Conservation (phyloP, 2,329 filamentous ascomycete genomes). For the Penicillium sp. region DNA sequence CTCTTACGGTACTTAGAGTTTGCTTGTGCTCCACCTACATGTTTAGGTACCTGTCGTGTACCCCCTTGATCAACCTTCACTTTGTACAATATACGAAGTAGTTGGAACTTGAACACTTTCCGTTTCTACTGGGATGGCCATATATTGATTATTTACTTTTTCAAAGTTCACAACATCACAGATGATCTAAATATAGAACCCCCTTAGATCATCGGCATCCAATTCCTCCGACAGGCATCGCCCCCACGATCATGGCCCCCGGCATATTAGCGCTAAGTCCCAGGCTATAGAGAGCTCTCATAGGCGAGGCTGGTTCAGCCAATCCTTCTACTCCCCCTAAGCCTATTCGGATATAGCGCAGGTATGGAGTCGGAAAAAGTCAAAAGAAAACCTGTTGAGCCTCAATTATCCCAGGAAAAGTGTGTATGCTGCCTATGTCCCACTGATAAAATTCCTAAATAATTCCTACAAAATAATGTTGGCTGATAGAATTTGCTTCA, state of each 20-base stretch:
- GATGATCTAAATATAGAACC: conserved; percentile 17
- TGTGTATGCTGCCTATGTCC: background rate
- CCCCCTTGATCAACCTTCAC: background rate
- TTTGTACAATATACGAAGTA: background rate
- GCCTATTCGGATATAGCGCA: background rate
- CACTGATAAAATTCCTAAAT: background rate
- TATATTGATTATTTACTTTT: background rate
- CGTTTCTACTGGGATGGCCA: background rate
- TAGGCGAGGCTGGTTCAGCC: background rate
- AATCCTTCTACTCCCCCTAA: background rate
- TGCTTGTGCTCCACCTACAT: background rate
- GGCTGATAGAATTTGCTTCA: background rate
- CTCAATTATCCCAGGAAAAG: conserved; percentile 1
- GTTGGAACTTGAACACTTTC: background rate
- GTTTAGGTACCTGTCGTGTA: background rate
- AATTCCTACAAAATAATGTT: background rate
- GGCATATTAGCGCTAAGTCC: no score
- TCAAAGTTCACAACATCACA: background rate
- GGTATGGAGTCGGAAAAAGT: background rate
- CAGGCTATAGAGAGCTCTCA: no score
- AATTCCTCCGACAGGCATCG: conserved; percentile 1
- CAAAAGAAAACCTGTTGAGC: background rate
- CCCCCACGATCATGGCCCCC: background rate
- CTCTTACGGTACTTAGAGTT: conserved; percentile 1
- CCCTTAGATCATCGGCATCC: conserved; percentile 7